Percentiles rank a stretch among this genome's conserved stretches.
phyloP scores from a whole-genome alignment of 495 filamentous ascomycete genomes.

The Aspergillus heteromorphus region DNA sequence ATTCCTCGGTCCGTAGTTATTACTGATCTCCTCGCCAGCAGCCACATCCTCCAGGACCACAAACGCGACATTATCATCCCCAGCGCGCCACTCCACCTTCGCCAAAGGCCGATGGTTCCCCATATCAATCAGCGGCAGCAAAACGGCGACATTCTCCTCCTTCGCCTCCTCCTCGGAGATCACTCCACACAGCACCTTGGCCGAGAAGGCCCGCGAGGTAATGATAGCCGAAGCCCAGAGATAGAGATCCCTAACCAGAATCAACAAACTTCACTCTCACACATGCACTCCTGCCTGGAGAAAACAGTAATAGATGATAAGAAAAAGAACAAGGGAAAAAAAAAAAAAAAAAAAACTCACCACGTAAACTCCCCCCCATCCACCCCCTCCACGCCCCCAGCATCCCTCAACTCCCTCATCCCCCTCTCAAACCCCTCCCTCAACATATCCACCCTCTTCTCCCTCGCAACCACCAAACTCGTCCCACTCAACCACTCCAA shows the following conservation, averaged over 20 bases:
- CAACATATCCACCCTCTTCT: conserved; percentile 40
- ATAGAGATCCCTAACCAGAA: conserved; percentile 57
- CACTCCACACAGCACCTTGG: conserved; percentile 38
- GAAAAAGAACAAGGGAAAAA: background rate
- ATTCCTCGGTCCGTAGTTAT: conserved; percentile 64
- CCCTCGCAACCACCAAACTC: conserved; percentile 47
- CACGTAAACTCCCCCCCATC: conserved; percentile 36
- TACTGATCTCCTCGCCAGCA: conserved; percentile 52
- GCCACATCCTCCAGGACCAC: conserved; percentile 40
- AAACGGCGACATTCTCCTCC: conserved; percentile 42
- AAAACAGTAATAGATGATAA: too few relatives aligned
- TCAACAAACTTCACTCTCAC: too few relatives aligned
- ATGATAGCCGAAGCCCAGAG: conserved; percentile 62
- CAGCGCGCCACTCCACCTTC: conserved; percentile 58
- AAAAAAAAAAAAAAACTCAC: conserved; percentile 24
- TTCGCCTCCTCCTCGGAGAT: conserved; percentile 26
- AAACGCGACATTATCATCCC: conserved; percentile 40
- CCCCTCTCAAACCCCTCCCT: conserved; percentile 44
- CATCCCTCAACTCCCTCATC: conserved; percentile 28
- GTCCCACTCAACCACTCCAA: conserved; percentile 54
- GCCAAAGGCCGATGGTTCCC: conserved; percentile 54
- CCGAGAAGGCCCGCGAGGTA: conserved; percentile 51
- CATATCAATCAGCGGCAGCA: conserved; percentile 59
- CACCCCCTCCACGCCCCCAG: conserved; percentile 29
- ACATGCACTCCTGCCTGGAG: too few relatives aligned